Evolutionary conservation across 139 green algal species (phyloP).

Genomic region (Zygnema cylindricum): DNA sequence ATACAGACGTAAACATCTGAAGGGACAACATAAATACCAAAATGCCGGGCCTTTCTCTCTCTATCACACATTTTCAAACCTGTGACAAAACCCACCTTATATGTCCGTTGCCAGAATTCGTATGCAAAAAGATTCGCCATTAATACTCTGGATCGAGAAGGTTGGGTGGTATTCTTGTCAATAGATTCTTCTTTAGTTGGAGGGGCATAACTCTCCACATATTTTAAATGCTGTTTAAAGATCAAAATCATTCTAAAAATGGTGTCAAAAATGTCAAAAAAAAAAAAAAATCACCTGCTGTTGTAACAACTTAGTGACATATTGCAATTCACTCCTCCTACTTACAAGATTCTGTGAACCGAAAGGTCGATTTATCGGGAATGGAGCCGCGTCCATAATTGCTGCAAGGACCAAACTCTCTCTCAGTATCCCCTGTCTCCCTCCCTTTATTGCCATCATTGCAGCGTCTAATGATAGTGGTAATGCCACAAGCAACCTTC

Average conservation of each 20-base stretch:
- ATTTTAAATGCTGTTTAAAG: not conserved
- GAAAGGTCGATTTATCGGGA: constrained; percentile 64
- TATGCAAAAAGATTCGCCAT: constrained; percentile 59
- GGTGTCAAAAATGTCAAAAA: no score
- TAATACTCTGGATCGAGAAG: not conserved
- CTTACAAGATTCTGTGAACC: not conserved
- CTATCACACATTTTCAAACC: no score
- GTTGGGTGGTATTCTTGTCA: not conserved
- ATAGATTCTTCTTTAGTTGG: not conserved
- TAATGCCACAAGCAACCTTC: constrained; percentile 51
- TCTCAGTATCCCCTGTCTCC: constrained; percentile 38
- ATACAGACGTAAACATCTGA: no score
- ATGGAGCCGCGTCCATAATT: constrained; percentile 52
- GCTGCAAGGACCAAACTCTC: constrained; percentile 48
- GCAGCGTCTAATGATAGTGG: constrained; percentile 55
- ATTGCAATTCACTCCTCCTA: no score
- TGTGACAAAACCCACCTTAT: not conserved
- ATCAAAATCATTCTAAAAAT: no score
- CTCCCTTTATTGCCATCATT: constrained; percentile 46
- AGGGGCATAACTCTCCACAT: not conserved
- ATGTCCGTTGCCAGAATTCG: constrained; percentile 50
- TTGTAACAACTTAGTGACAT: no score
- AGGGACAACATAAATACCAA: no score
- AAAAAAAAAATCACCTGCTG: no score
- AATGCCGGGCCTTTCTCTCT: no score